Evolutionary conservation across 495 filamentous ascomycete species (phyloP), one percentile per base, ranked within the genome.

Genomic region (Aspergillus saccharolyticus): DNA sequence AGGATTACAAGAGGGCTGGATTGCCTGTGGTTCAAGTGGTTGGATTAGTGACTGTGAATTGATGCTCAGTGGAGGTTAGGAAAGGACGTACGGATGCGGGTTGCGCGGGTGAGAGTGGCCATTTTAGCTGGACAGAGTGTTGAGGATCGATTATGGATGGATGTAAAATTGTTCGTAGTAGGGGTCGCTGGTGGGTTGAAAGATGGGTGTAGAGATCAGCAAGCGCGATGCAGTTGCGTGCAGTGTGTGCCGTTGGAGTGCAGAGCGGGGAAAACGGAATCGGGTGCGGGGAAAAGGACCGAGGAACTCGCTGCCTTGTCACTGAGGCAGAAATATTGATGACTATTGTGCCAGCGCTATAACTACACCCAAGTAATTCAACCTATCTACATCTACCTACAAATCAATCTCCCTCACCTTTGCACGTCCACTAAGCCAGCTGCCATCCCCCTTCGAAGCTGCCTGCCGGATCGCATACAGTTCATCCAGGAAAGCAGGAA

Each of bases 401-500:
- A 79, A 2, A 3, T 69, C 60, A 18, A 80, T 64, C 57, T 69
- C 65, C 21, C 74, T 70, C 42, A 90, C 69, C 69, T 81, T 85
- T 1, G 81, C 84, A 19, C 73, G 74, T 18, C 72, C 68, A 9
- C 25, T 54, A 60, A 86, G 68, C 85, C 84, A 88, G 14, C 59
- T 63, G n/a, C 74, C 28, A 42, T 85, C 74, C 0, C 75, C 78
- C 45, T 71, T 65, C 12, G 68, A 65, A 2, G 80, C 79, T 18
- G 74, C 77, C 39, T 70, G 70, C 51, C 78, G 73, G 52, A 84
- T 80, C 14, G 67, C 73, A 64, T 80, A 80, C 48, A 85, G 68
- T 65, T 85, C 87, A 61, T 97, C 92, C 19, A 97, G 73, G 64
- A 96, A 92, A 0, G 87, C 88, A 2, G 90, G 87, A 9, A 96